Conservation (phyloP, 805 yeast species). For the Yarrowia divulgata region DNA sequence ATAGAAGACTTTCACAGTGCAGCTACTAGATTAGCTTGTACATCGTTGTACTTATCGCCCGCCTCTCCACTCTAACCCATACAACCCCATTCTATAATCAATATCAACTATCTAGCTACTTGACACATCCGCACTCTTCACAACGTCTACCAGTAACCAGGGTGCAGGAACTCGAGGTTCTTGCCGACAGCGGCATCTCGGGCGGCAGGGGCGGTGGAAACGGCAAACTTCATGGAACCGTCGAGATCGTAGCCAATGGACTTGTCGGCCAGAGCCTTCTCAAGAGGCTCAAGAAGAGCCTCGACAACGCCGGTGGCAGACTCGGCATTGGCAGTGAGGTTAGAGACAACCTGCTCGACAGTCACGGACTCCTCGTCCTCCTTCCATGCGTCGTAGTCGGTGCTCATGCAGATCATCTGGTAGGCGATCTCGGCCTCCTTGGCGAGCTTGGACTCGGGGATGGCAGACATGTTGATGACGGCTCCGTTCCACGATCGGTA, state of each 20-base stretch:
- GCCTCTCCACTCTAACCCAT: too few species aligned
- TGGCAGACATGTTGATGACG: conserved; percentile 94
- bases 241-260: conserved; percentile 71
- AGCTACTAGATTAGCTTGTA: too few species aligned
- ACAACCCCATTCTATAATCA: too few species aligned
- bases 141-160: conserved; percentile 73
- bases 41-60: too few species aligned
- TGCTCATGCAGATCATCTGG: conserved; percentile 98
- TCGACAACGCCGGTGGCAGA: conserved; percentile 85
- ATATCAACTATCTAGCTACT: too few species aligned
- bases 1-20: too few species aligned
- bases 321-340: conserved; percentile 82
- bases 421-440: conserved; percentile 96
- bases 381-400: conserved; percentile 99
- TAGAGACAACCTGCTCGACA: conserved; percentile 95
- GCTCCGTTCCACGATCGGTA: conserved; percentile 91
- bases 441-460: conserved; percentile 98
- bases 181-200: conserved; percentile 74
- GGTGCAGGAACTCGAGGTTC: conserved; percentile 86
- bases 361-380: conserved; percentile 95
- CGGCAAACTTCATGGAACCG: conserved; percentile 81
- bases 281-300: conserved; percentile 69
- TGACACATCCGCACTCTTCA: not conserved
- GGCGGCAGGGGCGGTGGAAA: conserved; percentile 77
- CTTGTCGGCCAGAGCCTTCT: conserved; percentile 62